These are phyloP conservation scores for Malassezia sympodialis DNA, from an alignment of 1,284 basidiomycete genomes.

Conservation along the genomic window DNA sequence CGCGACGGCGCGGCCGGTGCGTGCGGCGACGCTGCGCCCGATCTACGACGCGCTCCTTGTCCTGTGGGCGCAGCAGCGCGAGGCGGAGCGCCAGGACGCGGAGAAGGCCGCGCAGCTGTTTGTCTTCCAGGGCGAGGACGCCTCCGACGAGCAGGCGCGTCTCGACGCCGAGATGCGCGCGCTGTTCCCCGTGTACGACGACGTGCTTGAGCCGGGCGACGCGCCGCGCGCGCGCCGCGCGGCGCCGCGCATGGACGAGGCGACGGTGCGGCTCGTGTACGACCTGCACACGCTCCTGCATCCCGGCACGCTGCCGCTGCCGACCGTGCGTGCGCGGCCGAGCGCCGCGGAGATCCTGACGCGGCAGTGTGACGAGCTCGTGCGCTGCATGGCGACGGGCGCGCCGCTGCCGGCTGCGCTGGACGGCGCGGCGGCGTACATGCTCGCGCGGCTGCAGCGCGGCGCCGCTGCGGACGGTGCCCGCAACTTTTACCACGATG, in stretches of 20 bases:
- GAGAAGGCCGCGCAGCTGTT: constrained; percentile 68
- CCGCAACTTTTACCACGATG: constrained; percentile 43
- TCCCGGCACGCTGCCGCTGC: neutral
- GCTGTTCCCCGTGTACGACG: constrained; percentile 74
- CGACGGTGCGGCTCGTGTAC: constrained; percentile 12
- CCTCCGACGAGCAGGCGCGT: constrained; percentile 60
- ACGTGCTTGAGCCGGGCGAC: constrained; percentile 48
- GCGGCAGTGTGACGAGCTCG: neutral
- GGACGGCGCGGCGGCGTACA: constrained; percentile 29
- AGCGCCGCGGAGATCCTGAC: neutral
- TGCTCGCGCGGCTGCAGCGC: constrained; percentile 18
- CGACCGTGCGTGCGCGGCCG: neutral
- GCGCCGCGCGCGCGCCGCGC: neutral
- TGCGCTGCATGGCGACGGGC: neutral
- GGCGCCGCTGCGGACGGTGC: neutral
- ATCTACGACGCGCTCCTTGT: constrained; percentile 65
- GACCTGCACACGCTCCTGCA: constrained; percentile 31
- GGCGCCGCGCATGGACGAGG: neutral
- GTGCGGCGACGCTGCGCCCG: neutral
- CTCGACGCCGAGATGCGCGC: constrained; percentile 67
- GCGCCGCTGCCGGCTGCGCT: constrained; percentile 11
- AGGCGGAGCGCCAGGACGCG: constrained; percentile 59
- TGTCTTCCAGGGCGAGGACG: constrained; percentile 58
- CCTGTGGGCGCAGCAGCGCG: constrained; percentile 73
- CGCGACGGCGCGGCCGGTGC: too few relatives aligned